phyloP scores from a whole-genome alignment of 148 eudicot genomes.

The Persicaria tinctoria region DNA sequence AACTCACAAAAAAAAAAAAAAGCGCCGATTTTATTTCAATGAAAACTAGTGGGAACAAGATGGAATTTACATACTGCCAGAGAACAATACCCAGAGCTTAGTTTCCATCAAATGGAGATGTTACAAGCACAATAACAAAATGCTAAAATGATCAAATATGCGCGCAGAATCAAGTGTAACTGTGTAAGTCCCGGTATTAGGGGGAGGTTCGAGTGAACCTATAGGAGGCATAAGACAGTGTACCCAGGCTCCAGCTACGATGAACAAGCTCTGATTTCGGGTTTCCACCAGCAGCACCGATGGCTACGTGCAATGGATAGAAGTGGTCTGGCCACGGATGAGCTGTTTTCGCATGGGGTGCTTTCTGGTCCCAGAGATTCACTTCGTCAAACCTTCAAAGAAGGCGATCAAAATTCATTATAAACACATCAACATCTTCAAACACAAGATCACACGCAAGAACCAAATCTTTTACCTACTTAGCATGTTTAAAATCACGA shows the following conservation, averaged over 20 bases:
- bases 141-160: not conserved
- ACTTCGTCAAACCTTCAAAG: conserved; percentile 52
- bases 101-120: no score
- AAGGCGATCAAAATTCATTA: not conserved
- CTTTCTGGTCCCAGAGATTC: conserved; percentile 48
- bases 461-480: no score
- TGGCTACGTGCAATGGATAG: conserved; percentile 76
- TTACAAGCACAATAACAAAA: no score
- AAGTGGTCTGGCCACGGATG: conserved; percentile 80
- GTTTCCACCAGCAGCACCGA: conserved; percentile 65
- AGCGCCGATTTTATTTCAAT: no score
- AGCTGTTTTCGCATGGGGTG: conserved; percentile 67
- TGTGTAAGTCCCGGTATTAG: not conserved
- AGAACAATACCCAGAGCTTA: no score
- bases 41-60: no score
- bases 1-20: no score
- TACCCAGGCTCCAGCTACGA: conserved; percentile 53
- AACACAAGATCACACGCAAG: no score
- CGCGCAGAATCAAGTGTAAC: no score
- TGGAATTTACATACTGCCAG: no score
- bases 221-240: conserved; percentile 75
- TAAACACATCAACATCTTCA: not conserved
- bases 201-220: conserved; percentile 35
- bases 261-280: conserved; percentile 69
- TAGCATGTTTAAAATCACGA: no score